A percentile compares a stretch with the other conserved stretches of the same genome.
phyloP scores from a whole-genome alignment of 2,329 filamentous ascomycete species.

The Fusarium multiceps region DNA sequence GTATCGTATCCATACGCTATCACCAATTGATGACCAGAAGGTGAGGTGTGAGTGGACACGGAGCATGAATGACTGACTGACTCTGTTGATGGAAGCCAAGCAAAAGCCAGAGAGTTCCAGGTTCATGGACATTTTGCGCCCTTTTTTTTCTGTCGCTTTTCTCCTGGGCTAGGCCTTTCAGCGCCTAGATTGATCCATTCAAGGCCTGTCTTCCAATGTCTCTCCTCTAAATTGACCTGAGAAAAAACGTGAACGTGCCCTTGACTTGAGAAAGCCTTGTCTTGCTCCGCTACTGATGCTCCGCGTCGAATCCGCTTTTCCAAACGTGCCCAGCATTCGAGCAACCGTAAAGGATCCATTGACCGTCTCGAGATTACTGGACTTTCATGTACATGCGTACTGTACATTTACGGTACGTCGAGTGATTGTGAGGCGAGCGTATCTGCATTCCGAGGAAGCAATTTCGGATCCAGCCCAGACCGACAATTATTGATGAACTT shows the following conservation, averaged over 20 bases:
- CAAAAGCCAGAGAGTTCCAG: constrained; percentile 4
- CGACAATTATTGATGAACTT: constrained; percentile 2
- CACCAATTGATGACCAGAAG: constrained; percentile 21
- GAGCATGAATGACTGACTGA: constrained; percentile 10
- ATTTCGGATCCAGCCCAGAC: constrained; percentile 39
- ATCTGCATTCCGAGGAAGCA: constrained; percentile 29
- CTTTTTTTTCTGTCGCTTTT: constrained; percentile 24
- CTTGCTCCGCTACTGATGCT: constrained; percentile 32
- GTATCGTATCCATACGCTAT: constrained; percentile 1
- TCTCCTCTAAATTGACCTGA: not conserved
- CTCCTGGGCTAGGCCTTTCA: constrained; percentile 20
- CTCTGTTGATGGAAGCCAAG: constrained; percentile 21
- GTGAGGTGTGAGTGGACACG: constrained; percentile 33
- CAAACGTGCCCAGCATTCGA: constrained; percentile 9
- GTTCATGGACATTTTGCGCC: constrained; percentile 22
- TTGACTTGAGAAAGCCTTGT: constrained; percentile 8
- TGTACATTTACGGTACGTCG: constrained; percentile 1
- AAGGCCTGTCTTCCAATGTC: not conserved
- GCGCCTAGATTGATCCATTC: constrained; percentile 43
- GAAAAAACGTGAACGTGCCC: constrained; percentile 5
- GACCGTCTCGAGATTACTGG: constrained; percentile 15
- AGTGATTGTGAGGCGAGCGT: constrained; percentile 18
- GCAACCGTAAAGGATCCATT: constrained; percentile 36
- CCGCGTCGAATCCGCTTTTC: constrained; percentile 35
- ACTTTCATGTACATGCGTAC: not conserved